Base-by-base conservation (phyloP, 225 moss, liverwort and hornwort genomes). In the Bryoerythrophyllum caledonicum region DNA sequence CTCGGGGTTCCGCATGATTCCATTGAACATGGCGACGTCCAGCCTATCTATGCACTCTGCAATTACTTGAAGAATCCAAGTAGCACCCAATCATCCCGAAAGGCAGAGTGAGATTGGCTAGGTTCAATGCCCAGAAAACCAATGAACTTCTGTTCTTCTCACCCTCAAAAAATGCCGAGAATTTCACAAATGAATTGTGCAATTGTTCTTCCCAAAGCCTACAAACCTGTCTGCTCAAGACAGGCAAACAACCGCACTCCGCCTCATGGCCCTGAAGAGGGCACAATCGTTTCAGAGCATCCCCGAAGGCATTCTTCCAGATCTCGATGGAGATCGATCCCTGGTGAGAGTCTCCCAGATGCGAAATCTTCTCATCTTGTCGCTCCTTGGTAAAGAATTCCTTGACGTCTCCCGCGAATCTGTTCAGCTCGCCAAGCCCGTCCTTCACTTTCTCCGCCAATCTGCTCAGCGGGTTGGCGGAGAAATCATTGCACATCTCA, bases 1-100 rank as follows among this genome's bases (percentile, higher is more conserved):
- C 59, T 82, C 86, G 28, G 82, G 83, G 72, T 90, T 83, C 23
- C 97, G 83, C 78, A 97, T 63, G 7, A 97, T 94, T 5, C 90
- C 97, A 71, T 97, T 97, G 77, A 97, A 94, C 85, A 97, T 88
- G 17, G 97, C 97, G 0, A 97, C 89, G 24, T 94, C 97, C 27
- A 97, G 16, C 78, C 94, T 93, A 53, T 91, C 90, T 28, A 90
- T 89, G 21, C 94, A 93, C 26, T 94, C 94, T 69, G 90, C 90
- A 60, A 97, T 88, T 60, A 94, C 91, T 94, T 94, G 69, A 65
- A 70, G n/a, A 32, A 16, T 14, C 26, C 60, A 8, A 61, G 25
- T 11, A 40, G 40, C 40, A 40, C 40, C 40, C 8, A 12, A 40
- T 40, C 11, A 40, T n/a, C n/a, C n/a, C n/a, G n/a, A n/a, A n/a